Base-by-base conservation (phyloP, 2,329 filamentous ascomycete species). In the Penicillium sp. region DNA sequence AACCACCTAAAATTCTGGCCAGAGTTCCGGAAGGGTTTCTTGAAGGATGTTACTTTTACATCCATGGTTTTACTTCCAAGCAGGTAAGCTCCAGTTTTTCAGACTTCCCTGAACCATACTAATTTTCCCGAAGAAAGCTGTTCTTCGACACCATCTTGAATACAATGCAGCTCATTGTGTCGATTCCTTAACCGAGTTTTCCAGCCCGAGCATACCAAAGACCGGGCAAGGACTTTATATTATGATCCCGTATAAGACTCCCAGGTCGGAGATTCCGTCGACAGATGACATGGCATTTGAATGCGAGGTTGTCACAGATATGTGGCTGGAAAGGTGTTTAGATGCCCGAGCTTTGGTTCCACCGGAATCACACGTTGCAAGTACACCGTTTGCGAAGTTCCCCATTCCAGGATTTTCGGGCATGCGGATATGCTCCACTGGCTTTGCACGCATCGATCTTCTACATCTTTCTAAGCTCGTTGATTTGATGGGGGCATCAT, bases 261-360 rank as follows among this genome's bases (percentile, higher is more conserved):
- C 76, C 7, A 68, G 63, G 54, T 67, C 70, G 3, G 63, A 74
- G 4, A 63, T 77, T 28, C 76, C 77, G 25, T 77, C 74, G 2
- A 76, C 75, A 2, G 76, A 78, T 52, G 76, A 78, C 46, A 67
- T 77, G 57, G 76, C 73, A 0, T 75, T 76, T 25, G 76, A 79
- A 64, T 79, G 81, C 57, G 75, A 82, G 52, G 71, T 82, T 14
- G 87, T 96, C 35, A 98, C 93, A 11, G 93, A 97, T 72, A 96
- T 95, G 83, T 99, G 94, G 85, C 83, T 99, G 55, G 95, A 99
- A 78, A 87, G 87, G 52, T 98, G 94, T 73, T 80, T 99, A 42
- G 88, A 93, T 73, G 86, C 86, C 65, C 95, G 91, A 75, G 80
- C 79, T 28, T 85, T 94, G 68, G 82, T 92, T 51, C 81, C 89